phyloP scores from a whole-genome alignment of 768 basidiomycete species.

The Udeniomyces megalosporus region DNA sequence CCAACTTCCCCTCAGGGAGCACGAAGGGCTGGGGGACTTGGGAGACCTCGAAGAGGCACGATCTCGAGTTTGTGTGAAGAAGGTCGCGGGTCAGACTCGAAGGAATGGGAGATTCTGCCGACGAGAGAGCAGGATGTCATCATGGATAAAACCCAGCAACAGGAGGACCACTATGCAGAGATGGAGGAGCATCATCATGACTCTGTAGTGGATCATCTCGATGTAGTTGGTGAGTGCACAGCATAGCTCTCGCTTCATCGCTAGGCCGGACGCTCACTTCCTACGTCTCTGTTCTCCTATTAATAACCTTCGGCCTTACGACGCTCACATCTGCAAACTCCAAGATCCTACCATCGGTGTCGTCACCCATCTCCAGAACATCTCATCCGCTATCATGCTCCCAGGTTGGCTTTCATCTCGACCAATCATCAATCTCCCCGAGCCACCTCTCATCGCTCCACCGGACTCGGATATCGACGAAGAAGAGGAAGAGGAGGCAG shows the following conservation, averaged over 20 bases:
- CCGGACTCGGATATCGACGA: not conserved
- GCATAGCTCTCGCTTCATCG: no score
- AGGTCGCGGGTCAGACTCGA: not conserved
- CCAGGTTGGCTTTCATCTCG: constrained; percentile 1
- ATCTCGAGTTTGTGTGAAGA: not conserved
- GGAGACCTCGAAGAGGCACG: not conserved
- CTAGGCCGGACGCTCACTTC: no score
- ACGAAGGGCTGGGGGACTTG: not conserved
- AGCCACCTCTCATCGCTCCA: not conserved
- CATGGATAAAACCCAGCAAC: not conserved
- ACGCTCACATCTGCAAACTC: no score
- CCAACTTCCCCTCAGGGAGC: not conserved
- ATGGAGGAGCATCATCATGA: constrained; percentile 4
- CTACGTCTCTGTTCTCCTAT: not conserved
- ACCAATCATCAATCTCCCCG: constrained; percentile 1
- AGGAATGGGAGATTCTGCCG: not conserved
- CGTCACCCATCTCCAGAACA: constrained; percentile 13
- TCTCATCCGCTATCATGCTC: constrained; percentile 8
- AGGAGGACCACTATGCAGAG: constrained; percentile 8
- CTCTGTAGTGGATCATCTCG: constrained; percentile 10
- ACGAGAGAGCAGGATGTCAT: not conserved
- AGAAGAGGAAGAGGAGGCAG: not conserved
- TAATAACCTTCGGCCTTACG: no score
- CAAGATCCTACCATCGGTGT: constrained; percentile 12
- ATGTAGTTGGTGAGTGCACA: constrained; percentile 5